Evolutionary conservation across 352 stramenopile species (phyloP).

Genomic region (Globisporangium cylindrosporum): DNA sequence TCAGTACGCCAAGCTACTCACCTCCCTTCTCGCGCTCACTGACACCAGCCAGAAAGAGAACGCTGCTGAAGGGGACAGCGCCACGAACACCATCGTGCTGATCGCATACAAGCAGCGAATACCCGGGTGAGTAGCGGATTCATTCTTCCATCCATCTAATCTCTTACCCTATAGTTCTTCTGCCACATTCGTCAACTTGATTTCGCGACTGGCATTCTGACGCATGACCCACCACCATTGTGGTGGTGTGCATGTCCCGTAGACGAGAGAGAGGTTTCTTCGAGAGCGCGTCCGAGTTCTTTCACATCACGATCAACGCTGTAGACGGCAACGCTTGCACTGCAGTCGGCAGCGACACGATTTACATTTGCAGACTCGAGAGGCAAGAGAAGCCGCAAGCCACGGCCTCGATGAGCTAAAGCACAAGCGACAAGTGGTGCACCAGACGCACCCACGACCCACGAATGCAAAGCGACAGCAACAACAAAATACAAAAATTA

Average conservation of each 20-base stretch:
- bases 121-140: conserved; percentile 28
- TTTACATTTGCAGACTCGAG: conserved; percentile 48
- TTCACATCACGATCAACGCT: conserved; percentile 36
- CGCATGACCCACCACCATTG: too few species aligned
- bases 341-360: conserved; percentile 26
- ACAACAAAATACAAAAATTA: conserved; percentile 2
- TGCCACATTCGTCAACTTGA: not conserved
- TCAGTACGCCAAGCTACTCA: conserved; percentile 34
- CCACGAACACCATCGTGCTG: conserved; percentile 21
- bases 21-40: conserved; percentile 43
- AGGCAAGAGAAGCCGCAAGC: not conserved
- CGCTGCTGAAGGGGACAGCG: not conserved
- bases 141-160: not conserved
- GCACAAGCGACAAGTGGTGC: not conserved
- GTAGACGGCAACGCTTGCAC: conserved; percentile 7
- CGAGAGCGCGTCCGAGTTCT: conserved; percentile 26
- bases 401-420: not conserved
- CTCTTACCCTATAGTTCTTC: not conserved
- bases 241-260: not conserved
- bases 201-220: not conserved
- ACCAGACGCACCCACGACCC: not conserved
- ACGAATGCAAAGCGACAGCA: not conserved
- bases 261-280: conserved; percentile 50
- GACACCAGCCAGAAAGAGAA: not conserved
- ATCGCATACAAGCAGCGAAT: conserved; percentile 76